Evolutionary conservation across 1,284 basidiomycete genomes (phyloP).

Genomic region (Ganoderma sinense): DNA sequence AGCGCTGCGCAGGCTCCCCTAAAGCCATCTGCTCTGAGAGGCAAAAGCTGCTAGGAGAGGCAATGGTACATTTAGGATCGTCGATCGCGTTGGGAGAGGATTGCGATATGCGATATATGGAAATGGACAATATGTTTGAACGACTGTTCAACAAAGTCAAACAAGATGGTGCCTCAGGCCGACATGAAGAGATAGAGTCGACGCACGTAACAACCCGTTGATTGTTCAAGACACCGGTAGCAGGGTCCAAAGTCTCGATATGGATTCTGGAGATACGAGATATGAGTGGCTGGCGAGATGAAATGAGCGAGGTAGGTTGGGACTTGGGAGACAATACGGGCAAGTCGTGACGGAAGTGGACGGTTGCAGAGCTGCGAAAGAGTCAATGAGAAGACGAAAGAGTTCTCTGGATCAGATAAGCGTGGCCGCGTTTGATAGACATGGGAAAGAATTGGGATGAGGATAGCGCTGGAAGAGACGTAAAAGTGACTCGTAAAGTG

Average conservation of each 20-base stretch:
- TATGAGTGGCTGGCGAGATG: neutral
- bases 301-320: neutral
- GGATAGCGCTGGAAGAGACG: neutral
- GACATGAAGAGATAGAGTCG: conserved; percentile 1
- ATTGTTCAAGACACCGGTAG: conserved; percentile 6
- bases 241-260: neutral
- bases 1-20: neutral
- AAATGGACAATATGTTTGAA: neutral
- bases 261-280: neutral
- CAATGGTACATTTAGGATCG: neutral
- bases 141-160: conserved; percentile 2
- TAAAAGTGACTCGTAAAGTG: neutral
- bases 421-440: conserved; percentile 24
- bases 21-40: neutral
- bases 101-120: neutral
- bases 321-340: neutral
- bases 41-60: neutral
- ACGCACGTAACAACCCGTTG: neutral
- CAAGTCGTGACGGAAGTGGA: neutral
- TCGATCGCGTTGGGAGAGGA: neutral
- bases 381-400: neutral
- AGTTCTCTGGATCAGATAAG: conserved; percentile 26
- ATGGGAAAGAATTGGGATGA: conserved; percentile 23
- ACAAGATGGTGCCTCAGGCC: neutral
- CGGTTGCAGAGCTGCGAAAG: neutral